Evolutionary conservation across 768 basidiomycete genomes (phyloP), one percentile per base, ranked within the genome.

Genomic region (Rhizopogon sp.): DNA sequence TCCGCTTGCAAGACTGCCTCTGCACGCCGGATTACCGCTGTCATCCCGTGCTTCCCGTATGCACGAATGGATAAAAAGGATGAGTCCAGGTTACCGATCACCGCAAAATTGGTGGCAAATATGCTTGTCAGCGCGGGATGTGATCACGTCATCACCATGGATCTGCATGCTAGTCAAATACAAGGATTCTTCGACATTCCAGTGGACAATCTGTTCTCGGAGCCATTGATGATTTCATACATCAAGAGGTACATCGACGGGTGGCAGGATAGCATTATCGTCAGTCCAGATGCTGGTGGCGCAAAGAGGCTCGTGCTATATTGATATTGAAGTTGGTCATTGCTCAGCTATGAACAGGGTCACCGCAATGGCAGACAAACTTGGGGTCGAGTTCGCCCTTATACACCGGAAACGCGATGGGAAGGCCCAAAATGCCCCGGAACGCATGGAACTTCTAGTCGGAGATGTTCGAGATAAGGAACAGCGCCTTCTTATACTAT

Each of bases 71-170:
- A 98, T 79, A 97, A 97, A 75, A 99, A 98, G 79, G 93, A 99
- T 76, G 91, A 90, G 76, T 87, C 85, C 5, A 81, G 96, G 6
- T 93, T 94, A 3, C 96, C 97, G 25, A 99, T 99, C 70, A 98
- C 96, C 5, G 94, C 96, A 44, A 99, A 99, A 74, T 82, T 99
- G 52, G 92, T 98, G 46, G 95, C 96, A 22, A 98, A 97, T 72
- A 98, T 98, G 96, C 78, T 99, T 56, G 87, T 85, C 43, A 91
- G 97, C 45, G 95, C 97, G 8, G 96, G 96, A 22, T 97, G 94
- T 67, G 96, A 98, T 72, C 96, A 98, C 67, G 88, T 99, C 65
- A 98, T 99, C 62, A 98, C 96, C n/a, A 96, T 98, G 89, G 95
- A 98, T 70, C 76, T 98, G 50, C 96, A 98, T 66, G 95, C 96